phyloP scores from a whole-genome alignment of 2,329 filamentous ascomycete genomes.

The Reticulascus tulasneorum region DNA sequence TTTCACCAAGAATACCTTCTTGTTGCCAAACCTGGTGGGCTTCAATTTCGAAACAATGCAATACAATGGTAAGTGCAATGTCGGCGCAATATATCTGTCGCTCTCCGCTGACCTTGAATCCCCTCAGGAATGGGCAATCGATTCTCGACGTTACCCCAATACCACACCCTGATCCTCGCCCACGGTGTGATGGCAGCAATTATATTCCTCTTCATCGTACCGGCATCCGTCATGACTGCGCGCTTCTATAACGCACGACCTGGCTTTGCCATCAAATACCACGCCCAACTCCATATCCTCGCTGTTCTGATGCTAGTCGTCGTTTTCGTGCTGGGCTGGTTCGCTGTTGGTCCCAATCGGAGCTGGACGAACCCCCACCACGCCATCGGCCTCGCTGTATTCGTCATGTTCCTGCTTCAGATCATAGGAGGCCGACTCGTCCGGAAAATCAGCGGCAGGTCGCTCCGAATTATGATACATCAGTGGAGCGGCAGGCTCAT shows the following conservation, averaged over 20 bases:
- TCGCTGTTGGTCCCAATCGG: slow-evolving; percentile 70
- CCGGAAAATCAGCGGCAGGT: slow-evolving; percentile 44
- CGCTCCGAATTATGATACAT: slow-evolving; percentile 64
- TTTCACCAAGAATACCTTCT: slow-evolving; percentile 69
- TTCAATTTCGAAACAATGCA: slow-evolving; percentile 78
- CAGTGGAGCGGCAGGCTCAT: slow-evolving; percentile 80
- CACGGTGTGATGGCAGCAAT: slow-evolving; percentile 71
- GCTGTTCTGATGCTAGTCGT: slow-evolving; percentile 65
- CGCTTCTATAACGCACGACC: slow-evolving; percentile 65
- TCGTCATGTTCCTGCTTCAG: slow-evolving; percentile 68
- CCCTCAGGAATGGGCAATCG: slow-evolving; percentile 73
- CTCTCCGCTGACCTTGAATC: too few relatives aligned
- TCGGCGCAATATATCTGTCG: slow-evolving; percentile 7
- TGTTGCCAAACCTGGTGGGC: slow-evolving; percentile 72
- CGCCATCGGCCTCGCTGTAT: slow-evolving; percentile 76
- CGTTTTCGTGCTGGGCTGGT: slow-evolving; percentile 70
- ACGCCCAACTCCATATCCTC: slow-evolving; percentile 71
- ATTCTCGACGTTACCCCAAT: slow-evolving; percentile 65
- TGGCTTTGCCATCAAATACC: slow-evolving; percentile 60
- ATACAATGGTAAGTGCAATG: slow-evolving; percentile 66
- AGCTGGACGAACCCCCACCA: slow-evolving; percentile 80
- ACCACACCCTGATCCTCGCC: slow-evolving; percentile 65
- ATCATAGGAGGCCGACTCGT: slow-evolving; percentile 66
- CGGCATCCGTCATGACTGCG: slow-evolving; percentile 67
- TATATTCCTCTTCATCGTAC: slow-evolving; percentile 71